Evolutionary conservation across 768 basidiomycete species (phyloP).

Genomic region (Fistulinella prunicolor): DNA sequence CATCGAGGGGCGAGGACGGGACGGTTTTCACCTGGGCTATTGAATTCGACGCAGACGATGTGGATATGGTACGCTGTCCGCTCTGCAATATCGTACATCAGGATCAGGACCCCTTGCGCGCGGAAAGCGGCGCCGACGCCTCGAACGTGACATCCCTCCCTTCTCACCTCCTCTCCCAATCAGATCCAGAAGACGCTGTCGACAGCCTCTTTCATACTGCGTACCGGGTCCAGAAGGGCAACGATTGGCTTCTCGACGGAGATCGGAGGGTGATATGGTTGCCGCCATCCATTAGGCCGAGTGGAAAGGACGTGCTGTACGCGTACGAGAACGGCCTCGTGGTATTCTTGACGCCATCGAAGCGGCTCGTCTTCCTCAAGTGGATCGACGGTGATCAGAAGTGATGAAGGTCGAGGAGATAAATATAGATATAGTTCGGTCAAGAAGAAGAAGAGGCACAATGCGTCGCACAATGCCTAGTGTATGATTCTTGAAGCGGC

Average conservation of each 20-base stretch:
- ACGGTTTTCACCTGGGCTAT: conserved; percentile 6
- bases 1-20: conserved; percentile 13
- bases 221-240: conserved; percentile 14
- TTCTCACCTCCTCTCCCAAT: conserved; percentile 9
- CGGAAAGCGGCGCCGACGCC: background rate
- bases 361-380: background rate
- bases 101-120: no score
- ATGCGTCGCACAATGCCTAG: no score
- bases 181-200: conserved; percentile 7
- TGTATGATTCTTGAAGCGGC: no score
- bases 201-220: conserved; percentile 7
- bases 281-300: background rate
- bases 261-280: conserved; percentile 19
- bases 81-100: no score
- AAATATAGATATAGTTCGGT: no score
- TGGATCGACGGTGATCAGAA: no score
- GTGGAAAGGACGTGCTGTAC: conserved; percentile 3
- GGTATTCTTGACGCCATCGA: background rate
- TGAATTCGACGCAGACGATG: background rate
- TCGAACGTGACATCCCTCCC: background rate
- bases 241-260: conserved; percentile 18
- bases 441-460: no score
- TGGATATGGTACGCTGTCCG: no score
- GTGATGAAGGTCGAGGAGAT: no score
- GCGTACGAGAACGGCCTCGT: conserved; percentile 9